Conservation (phyloP, 768 basidiomycete genomes). For the Candolleomyces aberdarensis region DNA sequence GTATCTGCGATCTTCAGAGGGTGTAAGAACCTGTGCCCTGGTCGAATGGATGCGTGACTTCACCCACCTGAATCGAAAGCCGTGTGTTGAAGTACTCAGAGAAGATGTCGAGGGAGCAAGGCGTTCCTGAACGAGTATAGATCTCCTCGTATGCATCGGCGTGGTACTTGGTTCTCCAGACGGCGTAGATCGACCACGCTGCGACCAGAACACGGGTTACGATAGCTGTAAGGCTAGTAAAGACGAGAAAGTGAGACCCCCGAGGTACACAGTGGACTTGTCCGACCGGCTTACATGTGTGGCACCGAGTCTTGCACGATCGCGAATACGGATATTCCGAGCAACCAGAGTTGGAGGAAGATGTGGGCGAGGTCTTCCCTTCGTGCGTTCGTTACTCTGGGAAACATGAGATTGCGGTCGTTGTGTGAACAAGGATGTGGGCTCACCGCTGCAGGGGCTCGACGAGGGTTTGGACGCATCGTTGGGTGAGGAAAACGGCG, state of each 20-base stretch:
- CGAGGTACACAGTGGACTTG: neutral
- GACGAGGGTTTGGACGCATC: slow-evolving; percentile 44
- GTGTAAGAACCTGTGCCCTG: neutral
- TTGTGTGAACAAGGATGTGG: neutral
- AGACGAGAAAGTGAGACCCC: neutral
- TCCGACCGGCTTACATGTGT: slow-evolving; percentile 40
- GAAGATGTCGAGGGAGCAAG: slow-evolving; percentile 50
- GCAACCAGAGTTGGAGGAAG: slow-evolving; percentile 52
- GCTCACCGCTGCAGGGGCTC: slow-evolving; percentile 45
- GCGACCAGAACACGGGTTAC: slow-evolving; percentile 44
- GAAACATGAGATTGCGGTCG: neutral
- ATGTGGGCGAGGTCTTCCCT: slow-evolving; percentile 49
- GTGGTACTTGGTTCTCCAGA: slow-evolving; percentile 43
- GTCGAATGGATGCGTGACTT: neutral
- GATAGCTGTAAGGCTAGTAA: slow-evolving; percentile 42
- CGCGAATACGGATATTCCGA: slow-evolving; percentile 47
- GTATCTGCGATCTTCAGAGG: slow-evolving; percentile 45
- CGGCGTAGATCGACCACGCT: slow-evolving; percentile 48
- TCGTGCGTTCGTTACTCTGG: slow-evolving; percentile 38
- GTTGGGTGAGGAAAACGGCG: slow-evolving; percentile 24
- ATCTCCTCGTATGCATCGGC: slow-evolving; percentile 32
- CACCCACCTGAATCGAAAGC: slow-evolving; percentile 37
- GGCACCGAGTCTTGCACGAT: slow-evolving; percentile 51
- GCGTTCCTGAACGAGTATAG: slow-evolving; percentile 35
- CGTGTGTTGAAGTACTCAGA: slow-evolving; percentile 40